Evolutionary conservation across 805 yeast species (phyloP), one percentile per base, ranked within the genome.

Genomic region (Metschnikowia koreensis): DNA sequence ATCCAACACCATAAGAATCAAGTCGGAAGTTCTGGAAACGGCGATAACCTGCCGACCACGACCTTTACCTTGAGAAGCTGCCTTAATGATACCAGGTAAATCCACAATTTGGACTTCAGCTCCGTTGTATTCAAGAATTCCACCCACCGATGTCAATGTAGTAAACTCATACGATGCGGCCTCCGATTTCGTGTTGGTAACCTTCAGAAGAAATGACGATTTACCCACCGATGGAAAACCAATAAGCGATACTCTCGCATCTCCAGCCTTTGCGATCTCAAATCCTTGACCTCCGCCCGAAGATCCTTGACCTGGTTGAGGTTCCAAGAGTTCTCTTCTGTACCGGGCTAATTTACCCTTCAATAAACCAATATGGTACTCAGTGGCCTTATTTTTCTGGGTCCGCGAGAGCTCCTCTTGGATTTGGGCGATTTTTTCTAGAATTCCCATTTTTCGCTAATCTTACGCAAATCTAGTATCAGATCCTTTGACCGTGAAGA

Each of bases 221-320:
- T 93, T 93, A 67, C 99, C 99, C 26, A 94, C 99, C 1, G 97
- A 92, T 15, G 99, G 99, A 68, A 92, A 93, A 31, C 99, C 99
- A 69, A 94, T 92, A 49, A 93, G 75, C 16, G 96, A 96, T 2
- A 90, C 96, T 60, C 99, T 80, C 0, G 98, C 97, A 76, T 93
- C 97, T 38, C 98, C 98, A 43, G 94, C 86, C 68, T 94, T 93
- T 41, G 90, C 83, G 1, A 93, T 97, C 70, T 94, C 99, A 67
- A 93, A 93, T 1, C 96, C 96, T 50, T 84, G 86, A 1, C 96
- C 96, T 50, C 82, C 82, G 10, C 90, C 90, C 27, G 83, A 79
- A 13, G 87, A 79, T 2, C 86, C 81, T 27, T 83, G 79, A 0
- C 90, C 89, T 0, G 93, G 86, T 41, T 89, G 86, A 7, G 97